Evolutionary conservation across 108 stramenopile species (phyloP).

Genomic region (Skeletonema grethae): DNA sequence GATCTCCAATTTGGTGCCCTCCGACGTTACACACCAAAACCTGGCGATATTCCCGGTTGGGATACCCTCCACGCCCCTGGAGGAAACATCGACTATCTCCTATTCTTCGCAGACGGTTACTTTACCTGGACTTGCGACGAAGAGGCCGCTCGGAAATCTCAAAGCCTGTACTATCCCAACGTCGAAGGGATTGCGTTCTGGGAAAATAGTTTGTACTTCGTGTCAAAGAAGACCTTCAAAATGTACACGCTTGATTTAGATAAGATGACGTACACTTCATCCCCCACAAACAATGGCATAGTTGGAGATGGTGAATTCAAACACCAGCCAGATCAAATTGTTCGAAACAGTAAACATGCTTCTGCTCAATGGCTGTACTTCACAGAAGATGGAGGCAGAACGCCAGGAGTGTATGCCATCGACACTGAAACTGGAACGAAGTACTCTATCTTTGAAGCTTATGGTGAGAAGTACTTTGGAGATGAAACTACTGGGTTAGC

Average conservation of each 20-base stretch:
- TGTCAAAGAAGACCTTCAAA: constrained; percentile 37
- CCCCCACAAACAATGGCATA: constrained; percentile 10
- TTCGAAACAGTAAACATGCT: constrained; percentile 21
- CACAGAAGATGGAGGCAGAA: constrained; percentile 68
- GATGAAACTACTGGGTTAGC: constrained; percentile 76
- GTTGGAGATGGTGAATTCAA: constrained; percentile 43
- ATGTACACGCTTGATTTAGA: constrained; percentile 50
- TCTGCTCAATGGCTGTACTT: constrained; percentile 54
- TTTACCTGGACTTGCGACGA: constrained; percentile 42
- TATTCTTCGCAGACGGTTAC: constrained; percentile 19
- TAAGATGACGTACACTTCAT: constrained; percentile 19
- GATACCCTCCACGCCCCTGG: constrained; percentile 23
- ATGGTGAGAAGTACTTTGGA: constrained; percentile 10
- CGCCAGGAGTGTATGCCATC: constrained; percentile 47
- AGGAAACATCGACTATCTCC: constrained; percentile 34
- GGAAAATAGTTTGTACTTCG: constrained; percentile 49
- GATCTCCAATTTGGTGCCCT: constrained; percentile 28
- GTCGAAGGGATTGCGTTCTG: constrained; percentile 49
- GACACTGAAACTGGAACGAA: constrained; percentile 5
- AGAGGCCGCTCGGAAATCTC: constrained; percentile 32
- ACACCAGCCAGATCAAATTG: constrained; percentile 56
- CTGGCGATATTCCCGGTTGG: constrained; percentile 36
- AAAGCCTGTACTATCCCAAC: constrained; percentile 36
- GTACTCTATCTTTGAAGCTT: constrained; percentile 53
- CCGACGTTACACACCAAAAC: constrained; percentile 41